These are phyloP conservation scores for Amanita polypyramis DNA, from an alignment of 768 basidiomycete species.

Conservation along the genomic window DNA sequence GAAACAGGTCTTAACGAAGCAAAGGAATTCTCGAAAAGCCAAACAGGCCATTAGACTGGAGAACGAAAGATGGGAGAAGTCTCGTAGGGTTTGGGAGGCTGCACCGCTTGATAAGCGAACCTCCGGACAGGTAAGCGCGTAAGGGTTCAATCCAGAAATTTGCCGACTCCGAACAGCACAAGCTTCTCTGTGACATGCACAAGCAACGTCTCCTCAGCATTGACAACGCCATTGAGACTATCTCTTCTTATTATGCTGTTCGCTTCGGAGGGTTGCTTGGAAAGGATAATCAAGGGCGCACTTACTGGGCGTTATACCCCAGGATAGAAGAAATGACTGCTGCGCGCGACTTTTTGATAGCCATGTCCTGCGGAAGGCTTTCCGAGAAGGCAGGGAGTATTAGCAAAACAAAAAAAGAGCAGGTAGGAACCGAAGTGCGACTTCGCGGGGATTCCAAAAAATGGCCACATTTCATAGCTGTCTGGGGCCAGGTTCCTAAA, in stretches of 20 bases:
- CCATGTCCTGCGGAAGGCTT: slow-evolving; percentile 13
- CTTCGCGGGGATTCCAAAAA: slow-evolving; percentile 42
- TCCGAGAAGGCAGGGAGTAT: neutral
- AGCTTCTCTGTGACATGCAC: slow-evolving; percentile 21
- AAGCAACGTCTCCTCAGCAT: slow-evolving; percentile 37
- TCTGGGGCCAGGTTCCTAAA: slow-evolving; percentile 51
- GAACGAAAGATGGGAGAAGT: slow-evolving; percentile 46
- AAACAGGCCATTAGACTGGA: slow-evolving; percentile 45
- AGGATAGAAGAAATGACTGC: slow-evolving; percentile 46
- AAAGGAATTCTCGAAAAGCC: slow-evolving; percentile 42
- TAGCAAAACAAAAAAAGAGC: slow-evolving; percentile 29
- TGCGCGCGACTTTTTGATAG: slow-evolving; percentile 30
- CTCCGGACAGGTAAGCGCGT: slow-evolving; percentile 17
- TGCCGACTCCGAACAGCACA: neutral
- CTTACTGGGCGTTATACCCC: slow-evolving; percentile 60
- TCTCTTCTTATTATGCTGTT: slow-evolving; percentile 30
- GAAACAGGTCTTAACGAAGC: slow-evolving; percentile 45
- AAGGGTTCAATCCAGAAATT: neutral
- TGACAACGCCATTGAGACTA: slow-evolving; percentile 46
- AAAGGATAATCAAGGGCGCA: slow-evolving; percentile 53
- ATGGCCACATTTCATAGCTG: slow-evolving; percentile 75
- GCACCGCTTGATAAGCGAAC: slow-evolving; percentile 16
- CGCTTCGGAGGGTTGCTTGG: slow-evolving; percentile 53
- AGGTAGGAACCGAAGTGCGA: slow-evolving; percentile 29
- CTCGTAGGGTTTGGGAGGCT: slow-evolving; percentile 23